Evolutionary conservation across 1,139 yeast genomes (phyloP), one percentile per base, ranked within the genome.

Genomic region (Taphrina betulina): DNA sequence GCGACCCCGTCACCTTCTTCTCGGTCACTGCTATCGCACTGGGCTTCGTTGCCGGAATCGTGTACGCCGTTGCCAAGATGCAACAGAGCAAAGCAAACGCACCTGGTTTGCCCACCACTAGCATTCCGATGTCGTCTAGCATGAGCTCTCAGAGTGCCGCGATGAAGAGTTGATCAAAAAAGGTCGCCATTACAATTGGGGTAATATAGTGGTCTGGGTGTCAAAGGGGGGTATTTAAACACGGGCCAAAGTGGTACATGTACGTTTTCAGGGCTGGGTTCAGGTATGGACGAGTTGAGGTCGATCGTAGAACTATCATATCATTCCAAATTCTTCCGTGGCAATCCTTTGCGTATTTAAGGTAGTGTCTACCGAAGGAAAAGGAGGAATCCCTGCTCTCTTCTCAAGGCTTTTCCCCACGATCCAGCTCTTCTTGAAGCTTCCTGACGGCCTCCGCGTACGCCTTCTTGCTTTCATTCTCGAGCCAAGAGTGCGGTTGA

Each of bases 41-140:
- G 62, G 98, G 98, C 57, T 92, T 94, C 74, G 75, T 81, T 62
- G 95, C 98, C 61, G 98, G 98, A 70, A 75, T 92, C 64, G 95
- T 90, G 53, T 94, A 90, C 72, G 90, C 96, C 57, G 87, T 87
- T 22, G 67, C 65, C 42, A 64, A 64, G 60, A 58, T 62, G 51
- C 64, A 63, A 57, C 63, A 63, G 46, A 52, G 61, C 37, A 59
- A 51, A 23, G 40, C n/a, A 4, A 52, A 52, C 36, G 24, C 36
- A 4, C 28, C 48, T 3, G 56, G 56, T 10, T 33, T 52, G 36
- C 56, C 56, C n/a, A 52, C 46, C 34, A 19, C 36, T 8, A 28
- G 28, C 23, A 52, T 52, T 4, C 56, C 56, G 17, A 55, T 53
- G 43, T 57, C 59, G 16, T 42, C 58, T n/a, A 57, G 59, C 43